Evolutionary conservation across 495 filamentous ascomycete genomes (phyloP), one percentile per base, ranked within the genome.

Genomic region (Hyaloscypha variabilis): DNA sequence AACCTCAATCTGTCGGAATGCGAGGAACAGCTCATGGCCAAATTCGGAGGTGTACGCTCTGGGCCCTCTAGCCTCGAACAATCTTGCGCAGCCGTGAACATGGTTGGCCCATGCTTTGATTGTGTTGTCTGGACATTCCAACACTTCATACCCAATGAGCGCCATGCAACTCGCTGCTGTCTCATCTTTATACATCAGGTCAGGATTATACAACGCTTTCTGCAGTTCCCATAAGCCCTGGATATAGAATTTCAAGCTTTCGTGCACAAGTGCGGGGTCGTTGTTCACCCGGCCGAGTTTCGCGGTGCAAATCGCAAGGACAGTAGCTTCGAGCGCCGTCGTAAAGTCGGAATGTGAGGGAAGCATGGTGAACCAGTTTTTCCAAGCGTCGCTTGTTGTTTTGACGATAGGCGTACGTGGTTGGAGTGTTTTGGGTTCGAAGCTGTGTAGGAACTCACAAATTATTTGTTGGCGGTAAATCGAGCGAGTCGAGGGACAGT

Each of bases 121-220:
- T n/a, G 59, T 65, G 21, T 64, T 39, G 51, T 60, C 63, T 0
- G 77, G 77, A 57, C 77, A 79, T 64, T 80, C 75, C 23, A 73
- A 56, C 10, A 74, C 62, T 62, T 80, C 78, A 55, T 77, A 80
- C n/a, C 76, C 67, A 42, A 69, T 67, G 1, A 78, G 61, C 6
- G 72, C 69, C 67, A 78, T 66, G 53, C 73, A 76, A 13, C 75
- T 75, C 8, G 77, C 78, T 4, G 77, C 64, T 2, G 74, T 78
- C 55, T 73, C 72, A 58, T 77, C 76, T 25, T 70, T 69, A 46
- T 67, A 66, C 66, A 73, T 74, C 11, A 72, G 54, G 11, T 58
- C 39, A 6, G 60, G 69, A 60, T 72, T 58, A 65, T 66, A 73
- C 5, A 80, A 58, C 1, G 76, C 76, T 30, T 62, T 70, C 56